Evolutionary conservation across 2,329 filamentous ascomycete species (phyloP).

Genomic region (Ascochyta koolunga): DNA sequence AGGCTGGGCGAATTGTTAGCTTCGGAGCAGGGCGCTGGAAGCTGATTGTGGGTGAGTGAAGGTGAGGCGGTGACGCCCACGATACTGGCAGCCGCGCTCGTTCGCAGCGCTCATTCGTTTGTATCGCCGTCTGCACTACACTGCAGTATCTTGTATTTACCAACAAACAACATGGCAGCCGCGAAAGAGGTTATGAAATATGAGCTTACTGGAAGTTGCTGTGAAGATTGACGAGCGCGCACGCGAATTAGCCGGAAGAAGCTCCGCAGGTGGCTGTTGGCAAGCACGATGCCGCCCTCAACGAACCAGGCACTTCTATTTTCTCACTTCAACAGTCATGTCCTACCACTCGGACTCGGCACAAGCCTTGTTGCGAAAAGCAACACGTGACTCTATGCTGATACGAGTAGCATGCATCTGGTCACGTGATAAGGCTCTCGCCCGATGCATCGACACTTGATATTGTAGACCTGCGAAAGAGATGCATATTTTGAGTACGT

Average conservation of each 20-base stretch:
- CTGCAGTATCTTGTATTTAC: background rate
- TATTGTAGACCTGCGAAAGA: no score
- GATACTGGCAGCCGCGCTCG: slow-evolving; percentile 6
- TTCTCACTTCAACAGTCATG: no score
- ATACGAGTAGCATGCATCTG: no score
- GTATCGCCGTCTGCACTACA: slow-evolving; percentile 7
- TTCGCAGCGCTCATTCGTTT: slow-evolving; percentile 4
- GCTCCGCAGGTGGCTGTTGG: slow-evolving; percentile 2
- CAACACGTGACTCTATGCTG: no score
- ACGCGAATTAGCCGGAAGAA: slow-evolving; percentile 1
- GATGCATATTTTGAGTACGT: no score
- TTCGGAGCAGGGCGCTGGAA: background rate
- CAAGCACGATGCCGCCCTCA: background rate
- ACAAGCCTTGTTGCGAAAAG: no score
- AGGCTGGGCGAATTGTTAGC: slow-evolving; percentile 1
- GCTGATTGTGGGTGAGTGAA: background rate
- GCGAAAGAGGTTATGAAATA: background rate
- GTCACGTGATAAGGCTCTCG: no score
- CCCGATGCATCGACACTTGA: no score
- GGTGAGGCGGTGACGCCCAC: slow-evolving; percentile 10
- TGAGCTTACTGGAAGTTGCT: slow-evolving; percentile 5
- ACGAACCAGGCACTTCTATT: background rate
- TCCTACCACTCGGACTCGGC: no score
- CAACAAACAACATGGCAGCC: background rate
- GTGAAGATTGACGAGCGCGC: background rate